Conservation (phyloP, 139 green algal species). For the Chlamydomonas sp. region DNA sequence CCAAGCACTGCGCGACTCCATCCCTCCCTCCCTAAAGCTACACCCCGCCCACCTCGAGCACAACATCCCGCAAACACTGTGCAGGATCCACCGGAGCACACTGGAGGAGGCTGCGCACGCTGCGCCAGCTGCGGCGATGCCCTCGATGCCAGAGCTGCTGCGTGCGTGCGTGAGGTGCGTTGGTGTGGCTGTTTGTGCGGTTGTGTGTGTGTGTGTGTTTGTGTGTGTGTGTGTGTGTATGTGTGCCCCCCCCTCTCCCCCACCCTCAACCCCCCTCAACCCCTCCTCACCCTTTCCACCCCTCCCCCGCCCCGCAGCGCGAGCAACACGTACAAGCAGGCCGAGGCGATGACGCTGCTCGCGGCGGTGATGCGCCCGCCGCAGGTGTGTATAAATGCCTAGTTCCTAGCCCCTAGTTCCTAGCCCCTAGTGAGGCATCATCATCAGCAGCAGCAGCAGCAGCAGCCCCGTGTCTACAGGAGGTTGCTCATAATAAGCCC, state of each 20-base stretch:
- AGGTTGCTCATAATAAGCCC: no score
- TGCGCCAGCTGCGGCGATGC: slow-evolving; percentile 3
- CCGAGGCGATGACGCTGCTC: slow-evolving; percentile 21
- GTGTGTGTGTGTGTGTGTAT: no score
- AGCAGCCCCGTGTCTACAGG: not conserved
- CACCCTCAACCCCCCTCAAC: no score
- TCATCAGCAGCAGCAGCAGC: not conserved
- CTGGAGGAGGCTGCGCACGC: not conserved
- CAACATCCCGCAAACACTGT: no score
- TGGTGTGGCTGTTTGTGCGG: not conserved
- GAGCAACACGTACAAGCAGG: slow-evolving; percentile 9
- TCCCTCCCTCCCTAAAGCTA: no score
- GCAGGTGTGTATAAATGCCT: not conserved
- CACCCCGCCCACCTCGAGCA: no score
- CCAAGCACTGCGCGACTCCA: no score
- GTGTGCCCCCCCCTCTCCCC: no score
- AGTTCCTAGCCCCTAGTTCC: not conserved
- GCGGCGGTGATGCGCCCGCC: slow-evolving; percentile 11
- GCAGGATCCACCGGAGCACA: not conserved
- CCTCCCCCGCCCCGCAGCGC: no score
- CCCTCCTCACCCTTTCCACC: no score
- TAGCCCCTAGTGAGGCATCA: not conserved
- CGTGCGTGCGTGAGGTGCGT: not conserved
- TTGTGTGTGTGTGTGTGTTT: no score
- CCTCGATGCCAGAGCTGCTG: slow-evolving; percentile 9